A percentile compares a stretch with the other conserved stretches of the same genome.
Evolutionary conservation across 179 eudicot species (phyloP).

Genomic region (Kewa caespitosa): DNA sequence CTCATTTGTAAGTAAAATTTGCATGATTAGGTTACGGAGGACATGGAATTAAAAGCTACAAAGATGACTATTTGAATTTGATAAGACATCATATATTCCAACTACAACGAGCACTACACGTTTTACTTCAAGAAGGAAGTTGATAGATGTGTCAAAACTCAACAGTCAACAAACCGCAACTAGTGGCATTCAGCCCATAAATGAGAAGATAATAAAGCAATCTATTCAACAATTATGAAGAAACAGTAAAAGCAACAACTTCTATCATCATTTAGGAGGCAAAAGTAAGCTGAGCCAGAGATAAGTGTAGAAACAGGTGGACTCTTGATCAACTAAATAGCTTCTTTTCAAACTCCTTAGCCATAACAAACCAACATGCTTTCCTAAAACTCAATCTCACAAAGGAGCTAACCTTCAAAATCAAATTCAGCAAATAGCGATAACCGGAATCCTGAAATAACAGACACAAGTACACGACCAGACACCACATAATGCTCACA

Average conservation of each 20-base stretch:
- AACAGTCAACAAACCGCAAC: background rate
- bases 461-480: background rate
- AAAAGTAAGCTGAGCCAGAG: background rate
- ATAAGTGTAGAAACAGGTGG: background rate
- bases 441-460: background rate
- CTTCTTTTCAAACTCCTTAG: background rate
- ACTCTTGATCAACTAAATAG: background rate
- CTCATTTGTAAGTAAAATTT: no score
- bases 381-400: background rate
- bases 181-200: background rate
- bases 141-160: background rate
- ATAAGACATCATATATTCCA: background rate
- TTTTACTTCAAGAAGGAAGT: background rate
- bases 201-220: background rate
- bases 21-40: no score
- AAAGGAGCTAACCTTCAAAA: background rate
- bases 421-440: background rate
- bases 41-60: no score
- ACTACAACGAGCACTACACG: background rate
- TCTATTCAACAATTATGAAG: background rate
- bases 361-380: background rate
- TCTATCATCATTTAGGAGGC: background rate
- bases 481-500: background rate
- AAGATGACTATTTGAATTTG: background rate
- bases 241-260: background rate